Evolutionary conservation across 352 stramenopile genomes (phyloP).

Genomic region (Globisporangium spiculum): DNA sequence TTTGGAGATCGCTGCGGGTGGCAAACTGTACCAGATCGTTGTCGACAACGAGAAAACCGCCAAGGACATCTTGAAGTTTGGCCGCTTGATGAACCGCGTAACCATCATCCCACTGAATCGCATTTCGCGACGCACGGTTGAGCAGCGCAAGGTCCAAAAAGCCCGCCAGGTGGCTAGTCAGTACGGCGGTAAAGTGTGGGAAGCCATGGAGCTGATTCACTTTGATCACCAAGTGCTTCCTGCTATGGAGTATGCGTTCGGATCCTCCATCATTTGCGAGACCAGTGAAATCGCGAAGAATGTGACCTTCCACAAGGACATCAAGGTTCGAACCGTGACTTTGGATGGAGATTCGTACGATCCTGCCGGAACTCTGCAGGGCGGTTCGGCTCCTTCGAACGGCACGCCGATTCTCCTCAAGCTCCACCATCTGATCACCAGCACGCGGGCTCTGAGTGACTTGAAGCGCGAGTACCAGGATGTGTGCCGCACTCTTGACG

Average conservation of each 20-base stretch:
- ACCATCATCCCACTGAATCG: conserved; percentile 99
- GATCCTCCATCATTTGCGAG: conserved; percentile 97
- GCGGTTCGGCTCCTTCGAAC: conserved; percentile 79
- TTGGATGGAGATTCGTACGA: conserved; percentile 98
- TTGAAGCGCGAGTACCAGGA: conserved; percentile 74
- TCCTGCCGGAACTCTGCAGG: conserved; percentile 95
- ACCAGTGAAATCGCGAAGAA: conserved; percentile 89
- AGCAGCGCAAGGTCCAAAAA: conserved; percentile 70
- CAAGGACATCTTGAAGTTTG: conserved; percentile 97
- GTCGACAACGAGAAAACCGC: conserved; percentile 98
- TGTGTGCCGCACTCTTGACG: conserved; percentile 45
- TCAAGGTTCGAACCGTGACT: conserved; percentile 96
- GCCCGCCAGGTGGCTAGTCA: conserved; percentile 85
- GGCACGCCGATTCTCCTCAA: conserved; percentile 77
- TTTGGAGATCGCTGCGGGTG: conserved; percentile 97
- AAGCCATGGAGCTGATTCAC: conserved; percentile 96
- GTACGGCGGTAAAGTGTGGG: conserved; percentile 87
- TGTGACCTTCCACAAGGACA: conserved; percentile 88
- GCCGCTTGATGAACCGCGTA: conserved; percentile 94
- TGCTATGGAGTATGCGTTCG: conserved; percentile 99
- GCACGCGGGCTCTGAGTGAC: conserved; percentile 60
- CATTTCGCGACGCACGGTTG: conserved; percentile 86
- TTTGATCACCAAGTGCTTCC: conserved; percentile 94
- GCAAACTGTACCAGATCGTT: conserved; percentile 98
- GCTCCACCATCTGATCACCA: conserved; percentile 75